Evolutionary conservation across 495 filamentous ascomycete species (phyloP), one percentile per base, ranked within the genome.

Genomic region (Talaromyces proteolyticus): DNA sequence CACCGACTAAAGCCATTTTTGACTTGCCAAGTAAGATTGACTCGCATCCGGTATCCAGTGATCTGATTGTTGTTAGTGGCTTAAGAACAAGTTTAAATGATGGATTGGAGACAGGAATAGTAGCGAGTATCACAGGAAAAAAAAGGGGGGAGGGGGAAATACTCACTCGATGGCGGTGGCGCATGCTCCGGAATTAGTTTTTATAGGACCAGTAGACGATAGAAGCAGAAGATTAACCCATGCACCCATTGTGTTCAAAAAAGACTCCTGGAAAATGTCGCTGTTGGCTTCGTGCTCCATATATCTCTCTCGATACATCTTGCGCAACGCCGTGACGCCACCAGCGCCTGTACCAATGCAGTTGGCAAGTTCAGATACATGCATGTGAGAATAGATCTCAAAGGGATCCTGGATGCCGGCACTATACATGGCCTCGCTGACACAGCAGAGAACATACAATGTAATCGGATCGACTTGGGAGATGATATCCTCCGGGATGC

Each of bases 171-270:
- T 26, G 29, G n/a, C 51, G 14, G 19, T 54, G 14, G 42, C 51
- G 1, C 58, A 58, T 5, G 59, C 60, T 37, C 59, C 60, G 11
- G 54, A 42, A 11, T 59, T 52, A 5, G 56, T 50, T 19, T 52
- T 53, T 25, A 57, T 63, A 2, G 60, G 59, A 3, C 59, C 60
- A 6, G 49, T 42, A 1, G 59, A 47, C 6, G 40, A 49, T 4
- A 61, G 44, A 3, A 63, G 42, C 16, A 63, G 41, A 52, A 63
- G 54, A 38, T 61, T 61, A n/a, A 59, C 53, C 59, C 59, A 61
- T 1, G 59, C 59, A 8, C 29, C 53, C 6, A 42, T 25, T 11
- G 59, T 57, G 22, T 63, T 63, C 57, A 21, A 8, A 55, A 58
- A 56, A 1, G 60, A 44, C 40, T 63, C 60, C 42, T 55, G 52